Conservation (phyloP, 208 protist species). For the Leishmania major region DNA sequence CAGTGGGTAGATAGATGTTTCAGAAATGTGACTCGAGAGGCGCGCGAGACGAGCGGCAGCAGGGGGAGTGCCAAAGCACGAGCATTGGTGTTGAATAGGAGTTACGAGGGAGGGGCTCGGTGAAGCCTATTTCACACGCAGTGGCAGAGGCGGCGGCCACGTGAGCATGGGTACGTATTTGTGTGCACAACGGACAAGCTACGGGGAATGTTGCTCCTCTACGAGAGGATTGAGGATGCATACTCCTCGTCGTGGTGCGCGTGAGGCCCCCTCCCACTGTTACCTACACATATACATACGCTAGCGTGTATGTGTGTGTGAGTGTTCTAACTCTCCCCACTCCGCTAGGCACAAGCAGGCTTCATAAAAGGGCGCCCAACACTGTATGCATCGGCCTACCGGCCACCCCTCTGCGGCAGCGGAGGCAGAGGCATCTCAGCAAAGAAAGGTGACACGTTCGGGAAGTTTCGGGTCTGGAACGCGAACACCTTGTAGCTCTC, state of each 20-base stretch:
- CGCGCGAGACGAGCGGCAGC: not conserved
- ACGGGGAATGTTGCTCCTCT: not conserved
- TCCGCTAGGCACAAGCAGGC: not conserved
- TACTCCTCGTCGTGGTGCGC: not conserved
- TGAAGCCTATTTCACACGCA: not conserved
- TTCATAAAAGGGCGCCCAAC: not conserved
- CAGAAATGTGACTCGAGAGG: no score
- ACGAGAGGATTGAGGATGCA: not conserved
- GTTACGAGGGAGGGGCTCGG: not conserved
- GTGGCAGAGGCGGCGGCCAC: not conserved
- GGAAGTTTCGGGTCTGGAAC: slow-evolving; percentile 84
- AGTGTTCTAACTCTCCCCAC: not conserved
- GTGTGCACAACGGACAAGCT: not conserved
- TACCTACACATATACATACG: not conserved
- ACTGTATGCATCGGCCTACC: not conserved
- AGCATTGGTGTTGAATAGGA: not conserved
- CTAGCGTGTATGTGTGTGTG: not conserved
- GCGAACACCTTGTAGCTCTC: slow-evolving; percentile 93
- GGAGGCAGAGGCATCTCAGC: slow-evolving; percentile 71
- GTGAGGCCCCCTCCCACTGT: not conserved
- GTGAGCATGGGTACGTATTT: not conserved
- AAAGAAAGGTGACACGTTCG: slow-evolving; percentile 87
- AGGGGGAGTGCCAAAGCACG: not conserved
- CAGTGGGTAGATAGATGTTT: no score
- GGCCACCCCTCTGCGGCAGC: slow-evolving; percentile 26